These are phyloP conservation scores for Solanum medicagineum DNA, from an alignment of 257 asterid genomes.

Conservation along the genomic window DNA sequence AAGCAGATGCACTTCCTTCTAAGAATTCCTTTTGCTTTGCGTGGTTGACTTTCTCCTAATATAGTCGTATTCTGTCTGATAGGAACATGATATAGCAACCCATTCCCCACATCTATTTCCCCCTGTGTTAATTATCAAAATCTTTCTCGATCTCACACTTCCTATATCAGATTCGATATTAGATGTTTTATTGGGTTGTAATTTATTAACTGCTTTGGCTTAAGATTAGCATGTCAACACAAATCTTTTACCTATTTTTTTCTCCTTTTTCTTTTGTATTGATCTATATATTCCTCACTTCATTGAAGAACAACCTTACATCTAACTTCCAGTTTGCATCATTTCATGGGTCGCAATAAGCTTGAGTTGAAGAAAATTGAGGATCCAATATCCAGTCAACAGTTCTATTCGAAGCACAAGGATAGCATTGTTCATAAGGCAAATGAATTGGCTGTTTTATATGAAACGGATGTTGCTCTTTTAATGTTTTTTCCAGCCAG, in stretches of 20 bases:
- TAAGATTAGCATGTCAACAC: not conserved
- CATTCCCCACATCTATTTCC: too few relatives aligned
- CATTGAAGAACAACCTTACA: not conserved
- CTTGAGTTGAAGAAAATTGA: constrained; percentile 35
- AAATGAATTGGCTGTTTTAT: constrained; percentile 42
- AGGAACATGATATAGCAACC: too few relatives aligned
- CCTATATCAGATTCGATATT: not conserved
- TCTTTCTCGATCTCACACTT: not conserved
- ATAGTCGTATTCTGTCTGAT: too few relatives aligned
- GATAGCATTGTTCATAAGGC: constrained; percentile 66
- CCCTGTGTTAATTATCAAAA: too few relatives aligned
- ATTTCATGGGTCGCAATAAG: constrained; percentile 49
- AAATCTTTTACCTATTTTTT: not conserved
- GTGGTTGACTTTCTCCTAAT: too few relatives aligned
- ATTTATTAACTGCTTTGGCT: not conserved
- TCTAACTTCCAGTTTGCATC: not conserved
- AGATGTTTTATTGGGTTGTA: too few relatives aligned
- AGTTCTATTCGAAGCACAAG: constrained; percentile 37
- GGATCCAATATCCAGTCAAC: constrained; percentile 37
- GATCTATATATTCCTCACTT: not conserved
- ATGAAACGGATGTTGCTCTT: constrained; percentile 57
- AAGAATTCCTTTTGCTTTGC: too few relatives aligned
- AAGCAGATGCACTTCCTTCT: too few relatives aligned
- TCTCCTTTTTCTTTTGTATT: not conserved
- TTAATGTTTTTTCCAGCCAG: constrained; percentile 58